These are phyloP conservation scores for Euphrasia confusa DNA, from an alignment of 257 asterid species.

Conservation along the genomic window DNA sequence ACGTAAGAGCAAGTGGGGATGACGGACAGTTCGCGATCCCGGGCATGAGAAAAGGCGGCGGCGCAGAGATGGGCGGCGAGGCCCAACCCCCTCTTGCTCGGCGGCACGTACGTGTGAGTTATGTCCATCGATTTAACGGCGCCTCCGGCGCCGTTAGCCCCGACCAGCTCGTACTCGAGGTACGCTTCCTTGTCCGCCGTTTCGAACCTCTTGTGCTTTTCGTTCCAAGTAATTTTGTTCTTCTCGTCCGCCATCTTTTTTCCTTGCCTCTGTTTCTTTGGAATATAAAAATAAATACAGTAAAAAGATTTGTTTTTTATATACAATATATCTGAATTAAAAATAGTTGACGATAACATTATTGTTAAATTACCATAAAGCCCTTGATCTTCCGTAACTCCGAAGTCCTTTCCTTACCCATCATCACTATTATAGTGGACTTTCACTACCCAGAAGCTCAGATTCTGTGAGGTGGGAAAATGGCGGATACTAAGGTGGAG, in stretches of 20 bases:
- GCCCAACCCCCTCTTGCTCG: constrained; percentile 79
- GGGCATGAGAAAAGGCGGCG: constrained; percentile 85
- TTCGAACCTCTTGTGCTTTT: constrained; percentile 52
- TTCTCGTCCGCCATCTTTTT: constrained; percentile 24
- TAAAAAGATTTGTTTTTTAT: not conserved
- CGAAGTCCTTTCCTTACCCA: not conserved
- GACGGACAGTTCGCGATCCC: constrained; percentile 42
- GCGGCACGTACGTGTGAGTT: constrained; percentile 77
- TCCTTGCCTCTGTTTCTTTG: not conserved
- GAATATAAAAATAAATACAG: not conserved
- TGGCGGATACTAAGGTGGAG: constrained; percentile 77
- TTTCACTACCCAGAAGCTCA: not conserved
- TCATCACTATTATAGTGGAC: not conserved
- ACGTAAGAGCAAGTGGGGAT: constrained; percentile 88
- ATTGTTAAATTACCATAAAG: not conserved
- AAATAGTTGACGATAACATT: not conserved
- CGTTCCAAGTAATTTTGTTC: constrained; percentile 58
- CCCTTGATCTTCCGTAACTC: not conserved
- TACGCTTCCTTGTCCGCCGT: constrained; percentile 74
- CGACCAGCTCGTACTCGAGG: constrained; percentile 44
- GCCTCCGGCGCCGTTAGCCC: not conserved
- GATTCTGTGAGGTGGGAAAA: constrained; percentile 7
- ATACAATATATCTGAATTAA: too few relatives aligned
- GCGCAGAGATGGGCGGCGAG: constrained; percentile 72
- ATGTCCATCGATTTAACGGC: constrained; percentile 63